phyloP scores from a whole-genome alignment of 2,329 filamentous ascomycete genomes.

The Phaeosphaeria sp. region DNA sequence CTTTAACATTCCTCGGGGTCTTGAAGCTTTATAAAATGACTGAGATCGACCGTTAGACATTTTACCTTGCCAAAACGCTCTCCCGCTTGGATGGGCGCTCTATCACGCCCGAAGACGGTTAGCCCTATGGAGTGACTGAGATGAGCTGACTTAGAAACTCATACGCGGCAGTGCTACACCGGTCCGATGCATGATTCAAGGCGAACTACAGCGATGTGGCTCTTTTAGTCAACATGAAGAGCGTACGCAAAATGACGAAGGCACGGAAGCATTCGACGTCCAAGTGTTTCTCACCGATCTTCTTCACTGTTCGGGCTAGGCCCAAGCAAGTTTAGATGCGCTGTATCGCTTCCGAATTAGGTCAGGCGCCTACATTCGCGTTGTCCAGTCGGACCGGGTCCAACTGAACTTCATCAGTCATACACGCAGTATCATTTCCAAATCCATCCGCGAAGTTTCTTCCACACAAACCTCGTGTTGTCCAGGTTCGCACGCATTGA shows the following conservation, averaged over 20 bases:
- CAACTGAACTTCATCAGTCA: not conserved
- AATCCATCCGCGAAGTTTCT: slow-evolving; percentile 1
- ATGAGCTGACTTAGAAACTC: not conserved
- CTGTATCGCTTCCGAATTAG: slow-evolving; percentile 21
- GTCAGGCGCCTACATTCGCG: slow-evolving; percentile 10
- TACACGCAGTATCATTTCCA: slow-evolving; percentile 15
- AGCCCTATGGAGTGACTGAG: not conserved
- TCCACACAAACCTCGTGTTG: not conserved
- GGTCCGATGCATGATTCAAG: not conserved
- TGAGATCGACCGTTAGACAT: not conserved
- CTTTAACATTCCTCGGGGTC: not conserved
- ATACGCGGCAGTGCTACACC: not conserved
- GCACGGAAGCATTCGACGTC: not conserved
- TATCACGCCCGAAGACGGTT: not conserved
- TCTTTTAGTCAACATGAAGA: not conserved
- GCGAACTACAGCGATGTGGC: not conserved
- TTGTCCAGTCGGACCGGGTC: not conserved
- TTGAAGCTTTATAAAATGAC: not conserved
- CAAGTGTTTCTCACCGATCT: not conserved
- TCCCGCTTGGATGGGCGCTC: not conserved
- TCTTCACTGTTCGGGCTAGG: not conserved
- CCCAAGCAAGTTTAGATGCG: slow-evolving; percentile 18
- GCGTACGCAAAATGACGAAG: not conserved
- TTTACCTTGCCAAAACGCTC: not conserved
- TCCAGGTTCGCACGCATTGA: too few relatives aligned